Percentiles rank a stretch among this genome's conserved stretches.
Evolutionary conservation across 129 eudicot species (phyloP).

Genomic region (Scalesia atractyloides): DNA sequence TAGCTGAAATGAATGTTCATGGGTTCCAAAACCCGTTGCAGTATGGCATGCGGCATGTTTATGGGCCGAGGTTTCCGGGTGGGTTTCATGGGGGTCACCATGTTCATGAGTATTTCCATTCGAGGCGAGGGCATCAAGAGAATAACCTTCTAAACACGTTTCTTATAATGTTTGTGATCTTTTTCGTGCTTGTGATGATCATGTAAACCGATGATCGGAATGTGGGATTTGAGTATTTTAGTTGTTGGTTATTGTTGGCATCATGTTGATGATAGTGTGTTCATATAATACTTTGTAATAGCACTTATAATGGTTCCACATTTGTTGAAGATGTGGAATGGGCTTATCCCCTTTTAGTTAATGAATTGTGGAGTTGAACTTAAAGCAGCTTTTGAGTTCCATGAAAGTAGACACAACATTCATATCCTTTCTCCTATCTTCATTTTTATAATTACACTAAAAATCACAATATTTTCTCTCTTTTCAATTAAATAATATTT

Average conservation of each 20-base stretch:
- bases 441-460: no score
- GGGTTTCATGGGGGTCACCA: constrained; percentile 47
- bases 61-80: constrained; percentile 38
- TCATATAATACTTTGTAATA: constrained; percentile 38
- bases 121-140: constrained; percentile 47
- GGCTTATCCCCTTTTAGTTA: background rate
- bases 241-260: constrained; percentile 11
- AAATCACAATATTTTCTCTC: no score
- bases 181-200: constrained; percentile 41
- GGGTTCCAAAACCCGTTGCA: constrained; percentile 45
- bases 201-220: constrained; percentile 24
- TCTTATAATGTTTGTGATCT: constrained; percentile 43
- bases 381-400: background rate
- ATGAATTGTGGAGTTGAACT: constrained; percentile 19
- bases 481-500: no score
- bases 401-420: no score
- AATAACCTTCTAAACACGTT: constrained; percentile 50
- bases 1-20: constrained; percentile 58
- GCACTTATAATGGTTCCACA: constrained; percentile 15
- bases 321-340: constrained; percentile 19
- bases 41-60: constrained; percentile 46
- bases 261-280: constrained; percentile 34
- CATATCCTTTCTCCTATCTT: no score
- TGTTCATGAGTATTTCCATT: constrained; percentile 34
- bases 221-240: constrained; percentile 20